phyloP scores from a whole-genome alignment of 2,329 filamentous ascomycete genomes.

The Colletotrichum noveboracense region DNA sequence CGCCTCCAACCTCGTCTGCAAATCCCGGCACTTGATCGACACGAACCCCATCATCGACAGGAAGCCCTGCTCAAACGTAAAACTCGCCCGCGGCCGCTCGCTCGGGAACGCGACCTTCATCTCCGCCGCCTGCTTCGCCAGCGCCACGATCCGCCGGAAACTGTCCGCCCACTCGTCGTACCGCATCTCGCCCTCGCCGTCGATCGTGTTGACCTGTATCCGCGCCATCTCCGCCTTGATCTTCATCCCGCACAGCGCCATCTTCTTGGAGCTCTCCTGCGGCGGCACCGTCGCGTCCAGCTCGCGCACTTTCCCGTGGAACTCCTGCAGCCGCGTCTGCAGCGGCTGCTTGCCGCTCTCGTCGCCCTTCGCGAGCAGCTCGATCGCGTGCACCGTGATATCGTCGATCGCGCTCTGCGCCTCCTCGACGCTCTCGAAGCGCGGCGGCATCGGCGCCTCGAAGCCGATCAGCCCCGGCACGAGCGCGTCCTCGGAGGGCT shows the following conservation, averaged over 20 bases:
- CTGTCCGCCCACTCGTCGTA: constrained; percentile 38
- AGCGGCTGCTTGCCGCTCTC: constrained; percentile 28
- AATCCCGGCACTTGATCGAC: constrained; percentile 24
- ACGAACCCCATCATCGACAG: constrained; percentile 1
- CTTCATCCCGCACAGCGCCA: constrained; percentile 3
- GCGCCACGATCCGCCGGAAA: constrained; percentile 41
- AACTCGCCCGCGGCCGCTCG: constrained; percentile 25
- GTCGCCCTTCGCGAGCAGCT: constrained; percentile 31
- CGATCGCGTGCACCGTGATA: constrained; percentile 27
- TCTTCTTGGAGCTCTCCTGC: background rate
- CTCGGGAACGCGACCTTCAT: background rate
- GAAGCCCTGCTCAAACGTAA: constrained; percentile 6
- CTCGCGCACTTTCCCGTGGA: constrained; percentile 31
- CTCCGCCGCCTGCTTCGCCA: constrained; percentile 25
- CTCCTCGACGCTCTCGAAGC: constrained; percentile 37
- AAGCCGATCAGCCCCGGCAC: constrained; percentile 40
- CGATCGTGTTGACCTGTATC: constrained; percentile 38
- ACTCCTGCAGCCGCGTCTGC: constrained; percentile 34
- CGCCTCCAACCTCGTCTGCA: constrained; percentile 40
- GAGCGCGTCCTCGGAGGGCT: constrained; percentile 24
- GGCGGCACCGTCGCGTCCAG: constrained; percentile 31
- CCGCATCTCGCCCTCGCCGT: constrained; percentile 31
- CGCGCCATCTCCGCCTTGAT: constrained; percentile 34
- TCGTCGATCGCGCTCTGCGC: constrained; percentile 38
- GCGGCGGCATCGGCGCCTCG: constrained; percentile 32